A percentile compares a stretch with the other conserved stretches of the same genome.
Conservation (phyloP, 805 yeast species). For the Lachancea meyersii region DNA sequence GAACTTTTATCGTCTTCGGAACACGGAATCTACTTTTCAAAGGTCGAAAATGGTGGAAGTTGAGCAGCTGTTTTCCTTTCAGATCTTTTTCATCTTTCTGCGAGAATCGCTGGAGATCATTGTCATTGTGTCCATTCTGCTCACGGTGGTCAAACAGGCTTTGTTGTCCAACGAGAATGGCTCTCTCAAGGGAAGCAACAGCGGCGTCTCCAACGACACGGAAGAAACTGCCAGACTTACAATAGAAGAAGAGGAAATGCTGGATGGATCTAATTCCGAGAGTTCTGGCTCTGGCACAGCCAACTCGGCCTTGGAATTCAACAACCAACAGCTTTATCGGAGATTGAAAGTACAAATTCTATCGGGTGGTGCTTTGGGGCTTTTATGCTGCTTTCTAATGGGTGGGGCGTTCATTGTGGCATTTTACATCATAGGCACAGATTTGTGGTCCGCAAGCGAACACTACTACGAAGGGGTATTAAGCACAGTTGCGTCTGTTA, state of each 20-base stretch:
- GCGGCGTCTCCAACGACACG: not conserved
- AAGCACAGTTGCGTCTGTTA: constrained; percentile 67
- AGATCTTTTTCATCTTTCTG: constrained; percentile 64
- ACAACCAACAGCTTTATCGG: constrained; percentile 33
- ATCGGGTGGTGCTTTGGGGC: constrained; percentile 72
- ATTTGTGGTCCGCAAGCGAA: constrained; percentile 83
- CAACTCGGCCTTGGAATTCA: constrained; percentile 9
- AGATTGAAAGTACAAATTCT: constrained; percentile 64
- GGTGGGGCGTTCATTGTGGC: constrained; percentile 66
- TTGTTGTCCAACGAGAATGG: constrained; percentile 35
- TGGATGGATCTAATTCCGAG: constrained; percentile 8
- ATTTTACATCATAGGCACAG: constrained; percentile 74
- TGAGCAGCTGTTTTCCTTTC: constrained; percentile 58
- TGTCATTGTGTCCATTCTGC: constrained; percentile 64
- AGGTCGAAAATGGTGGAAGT: constrained; percentile 19
- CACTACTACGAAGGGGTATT: constrained; percentile 85
- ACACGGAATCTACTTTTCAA: not conserved
- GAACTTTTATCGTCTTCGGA: not conserved
- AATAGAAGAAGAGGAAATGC: constrained; percentile 28
- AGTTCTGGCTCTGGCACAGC: constrained; percentile 12
- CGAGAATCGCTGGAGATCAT: constrained; percentile 73
- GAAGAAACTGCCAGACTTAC: constrained; percentile 1
- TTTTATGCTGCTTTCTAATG: constrained; percentile 59
- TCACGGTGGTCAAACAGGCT: constrained; percentile 65
- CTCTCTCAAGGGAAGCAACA: constrained; percentile 7